These are phyloP conservation scores for Eimeria sp. DNA, from an alignment of 169 alveolate species.

Conservation along the genomic window DNA sequence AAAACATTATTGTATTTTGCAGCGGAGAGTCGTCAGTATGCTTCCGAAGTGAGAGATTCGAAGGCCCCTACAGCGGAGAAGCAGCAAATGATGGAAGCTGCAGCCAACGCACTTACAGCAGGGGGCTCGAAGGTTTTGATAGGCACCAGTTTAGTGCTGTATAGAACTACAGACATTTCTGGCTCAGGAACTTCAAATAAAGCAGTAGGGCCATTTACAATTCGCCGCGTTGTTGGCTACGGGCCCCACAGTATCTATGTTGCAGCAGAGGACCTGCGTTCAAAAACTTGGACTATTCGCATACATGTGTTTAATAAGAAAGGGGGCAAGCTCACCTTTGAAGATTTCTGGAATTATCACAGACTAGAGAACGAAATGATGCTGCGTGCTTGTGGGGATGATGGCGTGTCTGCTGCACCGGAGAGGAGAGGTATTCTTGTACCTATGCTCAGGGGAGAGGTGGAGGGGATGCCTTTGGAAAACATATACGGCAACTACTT, in stretches of 20 bases:
- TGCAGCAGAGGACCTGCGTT: background rate
- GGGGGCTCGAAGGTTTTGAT: background rate
- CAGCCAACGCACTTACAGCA: background rate
- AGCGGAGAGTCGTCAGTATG: background rate
- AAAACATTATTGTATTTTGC: background rate
- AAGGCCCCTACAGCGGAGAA: background rate
- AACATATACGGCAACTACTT: background rate
- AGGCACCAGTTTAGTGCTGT: background rate
- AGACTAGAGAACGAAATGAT: background rate
- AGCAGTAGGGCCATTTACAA: background rate
- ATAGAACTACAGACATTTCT: background rate
- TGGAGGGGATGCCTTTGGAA: background rate
- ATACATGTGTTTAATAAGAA: background rate
- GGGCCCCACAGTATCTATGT: background rate
- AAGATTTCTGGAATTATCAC: background rate
- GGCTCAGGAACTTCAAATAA: background rate
- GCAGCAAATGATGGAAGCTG: background rate
- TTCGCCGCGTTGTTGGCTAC: background rate
- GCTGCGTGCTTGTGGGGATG: background rate
- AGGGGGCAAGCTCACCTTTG: background rate
- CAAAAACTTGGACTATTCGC: background rate
- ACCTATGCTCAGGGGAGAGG: background rate
- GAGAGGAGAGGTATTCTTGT: background rate
- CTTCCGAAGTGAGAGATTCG: too few species aligned
- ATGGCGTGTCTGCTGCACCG: background rate